These are phyloP conservation scores for Barnettozyma botsteinii DNA, from an alignment of 805 yeast genomes.

Conservation along the genomic window DNA sequence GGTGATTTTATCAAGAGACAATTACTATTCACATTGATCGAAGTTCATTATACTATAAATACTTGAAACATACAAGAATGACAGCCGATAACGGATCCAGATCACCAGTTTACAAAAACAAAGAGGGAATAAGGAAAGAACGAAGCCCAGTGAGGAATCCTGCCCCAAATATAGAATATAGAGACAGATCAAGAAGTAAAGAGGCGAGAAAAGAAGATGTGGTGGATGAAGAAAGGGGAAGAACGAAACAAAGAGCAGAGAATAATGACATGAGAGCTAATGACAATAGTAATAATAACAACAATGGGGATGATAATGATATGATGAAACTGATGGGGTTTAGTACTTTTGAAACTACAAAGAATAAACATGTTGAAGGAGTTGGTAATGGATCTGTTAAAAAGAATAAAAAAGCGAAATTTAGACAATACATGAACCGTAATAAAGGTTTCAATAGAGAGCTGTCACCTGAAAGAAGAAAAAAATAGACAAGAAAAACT, in stretches of 20 bases:
- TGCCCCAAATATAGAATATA: not conserved
- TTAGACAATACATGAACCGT: constrained; percentile 57
- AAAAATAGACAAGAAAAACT: constrained; percentile 5
- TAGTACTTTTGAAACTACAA: constrained; percentile 47
- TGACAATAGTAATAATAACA: not conserved
- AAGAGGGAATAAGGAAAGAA: not conserved
- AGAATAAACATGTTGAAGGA: constrained; percentile 50
- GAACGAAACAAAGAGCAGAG: constrained; percentile 18
- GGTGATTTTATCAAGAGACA: too few relatives aligned
- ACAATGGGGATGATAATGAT: constrained; percentile 24
- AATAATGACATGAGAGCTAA: too few relatives aligned
- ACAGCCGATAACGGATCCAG: too few relatives aligned
- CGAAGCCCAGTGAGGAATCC: constrained; percentile 1
- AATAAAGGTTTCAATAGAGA: constrained; percentile 51
- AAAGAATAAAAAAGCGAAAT: constrained; percentile 37
- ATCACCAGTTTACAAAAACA: not conserved
- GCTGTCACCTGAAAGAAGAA: constrained; percentile 40
- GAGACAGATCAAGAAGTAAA: constrained; percentile 5
- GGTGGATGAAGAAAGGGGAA: constrained; percentile 19
- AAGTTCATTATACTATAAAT: too few relatives aligned
- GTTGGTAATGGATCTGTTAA: constrained; percentile 38
- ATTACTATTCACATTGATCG: too few relatives aligned
- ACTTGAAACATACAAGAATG: too few relatives aligned
- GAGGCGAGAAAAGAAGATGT: constrained; percentile 3
- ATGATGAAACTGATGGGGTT: constrained; percentile 54